Conservation (phyloP, 163 green algal genomes). For the Coccomyxa subellipsoidea region DNA sequence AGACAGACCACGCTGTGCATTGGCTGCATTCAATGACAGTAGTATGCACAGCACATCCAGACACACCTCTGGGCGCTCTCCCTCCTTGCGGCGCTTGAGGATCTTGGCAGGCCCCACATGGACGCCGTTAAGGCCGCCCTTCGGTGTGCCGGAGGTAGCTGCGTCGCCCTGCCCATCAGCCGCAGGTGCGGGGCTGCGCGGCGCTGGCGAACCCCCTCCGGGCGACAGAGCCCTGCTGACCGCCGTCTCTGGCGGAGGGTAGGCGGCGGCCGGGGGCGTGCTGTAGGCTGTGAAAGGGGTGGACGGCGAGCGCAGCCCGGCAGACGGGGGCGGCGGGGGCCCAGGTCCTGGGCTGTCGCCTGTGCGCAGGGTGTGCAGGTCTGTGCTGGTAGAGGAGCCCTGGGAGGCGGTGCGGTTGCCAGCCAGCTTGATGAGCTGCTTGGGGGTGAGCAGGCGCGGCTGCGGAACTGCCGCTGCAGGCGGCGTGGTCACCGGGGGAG, state of each 20-base stretch:
- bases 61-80: too few species aligned
- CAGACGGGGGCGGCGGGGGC: neutral
- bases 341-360: neutral
- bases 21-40: neutral
- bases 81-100: neutral
- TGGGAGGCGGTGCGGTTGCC: neutral
- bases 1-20: too few species aligned
- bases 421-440: constrained; percentile 29
- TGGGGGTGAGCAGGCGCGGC: constrained; percentile 50
- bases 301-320: neutral
- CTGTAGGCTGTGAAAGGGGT: neutral
- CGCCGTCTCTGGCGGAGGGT: neutral
- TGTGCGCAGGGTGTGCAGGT: neutral
- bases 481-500: neutral
- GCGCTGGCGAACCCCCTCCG: neutral
- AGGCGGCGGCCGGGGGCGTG: neutral
- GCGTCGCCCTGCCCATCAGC: neutral
- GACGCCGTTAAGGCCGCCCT: neutral
- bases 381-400: neutral
- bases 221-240: neutral
- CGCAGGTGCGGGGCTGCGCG: neutral
- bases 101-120: neutral
- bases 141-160: neutral
- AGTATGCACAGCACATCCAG: too few species aligned
- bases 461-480: constrained; percentile 9